These are phyloP conservation scores for Mercurialis annua DNA, from an alignment of 345 rosid species.

Conservation along the genomic window DNA sequence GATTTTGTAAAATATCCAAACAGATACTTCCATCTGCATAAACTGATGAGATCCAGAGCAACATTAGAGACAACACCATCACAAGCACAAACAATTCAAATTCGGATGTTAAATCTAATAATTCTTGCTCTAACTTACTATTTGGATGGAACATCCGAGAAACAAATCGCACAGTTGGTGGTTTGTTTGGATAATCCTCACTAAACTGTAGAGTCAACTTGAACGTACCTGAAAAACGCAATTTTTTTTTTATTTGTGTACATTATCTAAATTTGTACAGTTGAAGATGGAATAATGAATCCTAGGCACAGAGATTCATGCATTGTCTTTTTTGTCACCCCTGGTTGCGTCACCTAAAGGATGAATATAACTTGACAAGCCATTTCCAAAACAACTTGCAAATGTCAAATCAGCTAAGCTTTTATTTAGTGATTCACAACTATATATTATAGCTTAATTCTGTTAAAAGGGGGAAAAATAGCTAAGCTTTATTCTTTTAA, in stretches of 20 bases:
- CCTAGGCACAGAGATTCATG: not conserved
- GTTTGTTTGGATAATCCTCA: constrained; percentile 59
- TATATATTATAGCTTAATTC: not conserved
- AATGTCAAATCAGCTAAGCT: not conserved
- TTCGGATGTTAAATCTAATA: not conserved
- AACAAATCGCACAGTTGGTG: constrained; percentile 54
- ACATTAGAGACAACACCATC: not conserved
- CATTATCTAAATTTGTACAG: not conserved
- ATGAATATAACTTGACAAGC: not conserved
- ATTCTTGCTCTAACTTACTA: constrained; percentile 31
- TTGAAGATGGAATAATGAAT: not conserved
- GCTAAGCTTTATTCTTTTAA: not conserved
- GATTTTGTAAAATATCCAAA: constrained; percentile 91
- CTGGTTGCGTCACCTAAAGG: not conserved
- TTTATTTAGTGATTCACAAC: not conserved
- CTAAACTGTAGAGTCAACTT: constrained; percentile 51
- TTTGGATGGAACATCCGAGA: constrained; percentile 59
- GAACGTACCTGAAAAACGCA: constrained; percentile 45
- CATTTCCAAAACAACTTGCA: not conserved
- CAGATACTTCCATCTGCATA: constrained; percentile 98
- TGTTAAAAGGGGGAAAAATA: not conserved
- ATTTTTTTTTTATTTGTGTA: not conserved
- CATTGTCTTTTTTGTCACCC: too few species aligned
- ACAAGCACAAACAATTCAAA: not conserved
- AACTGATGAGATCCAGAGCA: constrained; percentile 40